Conservation (phyloP, 2,329 filamentous ascomycete species). For the Venturia effusa region DNA sequence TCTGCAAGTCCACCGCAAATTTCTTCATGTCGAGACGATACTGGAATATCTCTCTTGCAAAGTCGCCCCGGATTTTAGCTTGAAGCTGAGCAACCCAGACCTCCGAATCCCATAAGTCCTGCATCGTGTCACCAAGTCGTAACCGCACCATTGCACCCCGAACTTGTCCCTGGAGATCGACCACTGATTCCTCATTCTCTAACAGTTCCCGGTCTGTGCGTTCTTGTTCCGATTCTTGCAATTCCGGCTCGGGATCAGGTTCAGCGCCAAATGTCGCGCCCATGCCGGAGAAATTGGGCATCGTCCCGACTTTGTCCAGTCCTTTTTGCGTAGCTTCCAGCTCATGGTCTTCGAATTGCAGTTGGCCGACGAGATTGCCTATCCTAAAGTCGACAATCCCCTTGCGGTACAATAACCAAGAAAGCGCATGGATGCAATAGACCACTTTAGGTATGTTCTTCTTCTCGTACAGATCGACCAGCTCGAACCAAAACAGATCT, state of each 20-base stretch:
- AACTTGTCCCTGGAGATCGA: constrained; percentile 79
- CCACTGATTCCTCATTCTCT: constrained; percentile 60
- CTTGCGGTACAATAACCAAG: constrained; percentile 93
- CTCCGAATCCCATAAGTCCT: constrained; percentile 79
- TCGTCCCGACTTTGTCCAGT: constrained; percentile 87
- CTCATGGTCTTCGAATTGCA: constrained; percentile 96
- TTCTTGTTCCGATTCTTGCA: constrained; percentile 80
- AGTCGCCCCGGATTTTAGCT: constrained; percentile 77
- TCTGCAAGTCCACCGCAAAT: constrained; percentile 74
- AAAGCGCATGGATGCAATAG: constrained; percentile 94
- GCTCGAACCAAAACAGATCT: constrained; percentile 91
- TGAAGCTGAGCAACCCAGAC: constrained; percentile 70
- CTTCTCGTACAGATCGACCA: constrained; percentile 97
- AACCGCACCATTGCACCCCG: constrained; percentile 71
- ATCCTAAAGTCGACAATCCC: constrained; percentile 93
- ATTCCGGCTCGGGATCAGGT: constrained; percentile 60
- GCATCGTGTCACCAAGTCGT: constrained; percentile 71
- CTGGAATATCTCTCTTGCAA: constrained; percentile 67
- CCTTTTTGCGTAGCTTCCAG: constrained; percentile 95
- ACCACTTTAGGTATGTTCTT: constrained; percentile 99
- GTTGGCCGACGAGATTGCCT: constrained; percentile 88
- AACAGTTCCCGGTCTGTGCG: constrained; percentile 69
- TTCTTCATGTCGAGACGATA: constrained; percentile 75
- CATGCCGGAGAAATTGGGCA: constrained; percentile 98
- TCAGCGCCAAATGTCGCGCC: constrained; percentile 89